Percentiles rank a stretch among this genome's conserved stretches.
Evolutionary conservation across 2,329 filamentous ascomycete genomes (phyloP).

Genomic region (Penicillium oxalicum): DNA sequence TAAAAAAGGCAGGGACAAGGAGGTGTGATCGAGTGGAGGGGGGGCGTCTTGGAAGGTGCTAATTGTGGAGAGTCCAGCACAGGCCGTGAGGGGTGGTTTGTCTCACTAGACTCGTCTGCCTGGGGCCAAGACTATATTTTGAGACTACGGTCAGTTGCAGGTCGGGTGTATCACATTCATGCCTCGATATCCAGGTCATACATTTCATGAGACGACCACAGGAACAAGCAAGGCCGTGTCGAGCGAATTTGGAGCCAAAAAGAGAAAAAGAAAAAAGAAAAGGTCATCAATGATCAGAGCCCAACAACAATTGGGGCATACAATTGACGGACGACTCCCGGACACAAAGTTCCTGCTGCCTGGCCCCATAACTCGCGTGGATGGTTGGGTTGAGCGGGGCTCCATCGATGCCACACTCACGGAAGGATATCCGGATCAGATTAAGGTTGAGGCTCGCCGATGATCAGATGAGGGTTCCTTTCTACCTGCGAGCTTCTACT

Average conservation of each 20-base stretch:
- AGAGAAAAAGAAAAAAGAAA: too few relatives aligned
- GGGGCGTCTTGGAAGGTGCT: background rate
- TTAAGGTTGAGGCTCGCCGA: background rate
- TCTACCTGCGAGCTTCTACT: too few relatives aligned
- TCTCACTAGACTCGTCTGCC: constrained; percentile 2
- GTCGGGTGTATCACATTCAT: background rate
- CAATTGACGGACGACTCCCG: too few relatives aligned
- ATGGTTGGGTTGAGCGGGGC: background rate
- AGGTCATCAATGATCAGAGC: too few relatives aligned
- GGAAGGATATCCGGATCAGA: background rate
- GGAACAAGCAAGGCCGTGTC: too few relatives aligned
- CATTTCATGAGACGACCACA: too few relatives aligned
- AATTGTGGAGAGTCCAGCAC: constrained; percentile 6
- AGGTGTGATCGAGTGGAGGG: background rate
- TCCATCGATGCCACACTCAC: background rate
- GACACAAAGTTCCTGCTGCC: background rate
- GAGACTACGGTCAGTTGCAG: background rate
- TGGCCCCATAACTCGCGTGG: background rate
- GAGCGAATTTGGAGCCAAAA: too few relatives aligned
- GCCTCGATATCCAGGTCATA: background rate
- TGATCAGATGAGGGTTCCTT: too few relatives aligned
- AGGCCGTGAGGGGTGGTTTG: background rate
- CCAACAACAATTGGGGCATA: too few relatives aligned
- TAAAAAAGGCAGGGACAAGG: constrained; percentile 2
- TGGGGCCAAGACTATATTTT: constrained; percentile 5